Conservation (phyloP, 495 filamentous ascomycete species). For the Penicillium pulvis region DNA sequence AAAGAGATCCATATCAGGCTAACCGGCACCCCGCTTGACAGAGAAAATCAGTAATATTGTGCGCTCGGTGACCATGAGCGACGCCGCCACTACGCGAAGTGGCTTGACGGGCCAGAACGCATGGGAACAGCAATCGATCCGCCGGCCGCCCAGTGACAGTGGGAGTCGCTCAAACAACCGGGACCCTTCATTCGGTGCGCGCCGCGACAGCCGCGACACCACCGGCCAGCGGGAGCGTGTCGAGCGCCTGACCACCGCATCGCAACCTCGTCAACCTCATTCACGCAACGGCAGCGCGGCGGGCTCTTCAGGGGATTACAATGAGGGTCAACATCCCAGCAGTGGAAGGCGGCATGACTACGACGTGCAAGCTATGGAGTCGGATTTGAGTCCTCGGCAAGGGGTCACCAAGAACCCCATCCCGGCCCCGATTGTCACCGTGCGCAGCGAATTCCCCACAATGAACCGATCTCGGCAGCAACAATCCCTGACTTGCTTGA, state of each 20-base stretch:
- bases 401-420: slow-evolving; percentile 83
- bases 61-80: slow-evolving; percentile 76
- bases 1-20: neutral
- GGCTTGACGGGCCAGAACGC: slow-evolving; percentile 56
- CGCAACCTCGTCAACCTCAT: slow-evolving; percentile 49
- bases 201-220: slow-evolving; percentile 60
- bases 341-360: slow-evolving; percentile 80
- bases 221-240: slow-evolving; percentile 52
- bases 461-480: slow-evolving; percentile 90
- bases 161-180: slow-evolving; percentile 34
- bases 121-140: slow-evolving; percentile 58
- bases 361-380: slow-evolving; percentile 95
- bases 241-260: slow-evolving; percentile 59
- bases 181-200: slow-evolving; percentile 34
- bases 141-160: slow-evolving; percentile 51
- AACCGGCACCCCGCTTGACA: slow-evolving; percentile 35
- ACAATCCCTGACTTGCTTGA: slow-evolving; percentile 89
- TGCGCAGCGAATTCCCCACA: slow-evolving; percentile 96
- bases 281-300: slow-evolving; percentile 75
- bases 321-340: slow-evolving; percentile 56
- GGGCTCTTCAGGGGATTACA: slow-evolving; percentile 75
- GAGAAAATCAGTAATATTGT: slow-evolving; percentile 97
- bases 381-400: slow-evolving; percentile 70
- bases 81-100: slow-evolving; percentile 53
- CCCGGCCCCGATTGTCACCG: slow-evolving; percentile 83